Evolutionary conservation across 495 filamentous ascomycete genomes (phyloP).

Genomic region (Elaphomyces granulatus): DNA sequence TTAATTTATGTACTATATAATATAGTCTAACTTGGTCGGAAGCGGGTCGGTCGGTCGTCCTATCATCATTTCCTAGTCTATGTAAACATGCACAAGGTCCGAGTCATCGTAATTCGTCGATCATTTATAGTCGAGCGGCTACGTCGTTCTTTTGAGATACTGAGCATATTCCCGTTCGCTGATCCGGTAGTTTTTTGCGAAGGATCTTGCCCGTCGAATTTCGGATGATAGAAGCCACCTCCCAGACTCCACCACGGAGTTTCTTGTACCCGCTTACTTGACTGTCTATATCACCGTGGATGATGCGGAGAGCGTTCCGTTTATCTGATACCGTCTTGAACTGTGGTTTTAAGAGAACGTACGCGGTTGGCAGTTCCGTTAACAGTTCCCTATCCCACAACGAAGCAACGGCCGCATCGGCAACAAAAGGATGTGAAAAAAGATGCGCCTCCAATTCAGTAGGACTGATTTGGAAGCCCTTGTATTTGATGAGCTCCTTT

Average conservation of each 20-base stretch:
- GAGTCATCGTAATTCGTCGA: too few species aligned
- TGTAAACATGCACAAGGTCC: too few species aligned
- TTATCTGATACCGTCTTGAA: not conserved
- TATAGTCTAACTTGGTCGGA: too few species aligned
- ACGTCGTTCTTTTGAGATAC: too few species aligned
- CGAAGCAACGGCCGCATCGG: conserved; percentile 59
- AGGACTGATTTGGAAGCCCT: conserved; percentile 59
- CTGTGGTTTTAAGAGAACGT: conserved; percentile 28
- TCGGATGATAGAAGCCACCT: not conserved
- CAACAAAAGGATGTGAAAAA: conserved; percentile 41
- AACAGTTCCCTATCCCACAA: conserved; percentile 42
- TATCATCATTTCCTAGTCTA: too few species aligned
- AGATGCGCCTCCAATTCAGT: conserved; percentile 60
- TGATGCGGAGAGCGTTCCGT: not conserved
- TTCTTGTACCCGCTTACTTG: not conserved
- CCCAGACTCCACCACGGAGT: not conserved
- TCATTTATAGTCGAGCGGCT: too few species aligned
- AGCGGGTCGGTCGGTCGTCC: too few species aligned
- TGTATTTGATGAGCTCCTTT: conserved; percentile 46
- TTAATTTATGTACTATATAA: too few species aligned
- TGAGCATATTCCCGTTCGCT: not conserved
- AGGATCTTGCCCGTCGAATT: conserved; percentile 3
- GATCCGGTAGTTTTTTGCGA: not conserved
- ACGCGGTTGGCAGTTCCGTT: conserved; percentile 61
- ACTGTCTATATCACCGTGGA: not conserved